Percentiles rank a stretch among this genome's conserved stretches.
phyloP scores from a whole-genome alignment of 371 early-diverging fungal genomes.

The Cokeromyces recurvatus region DNA sequence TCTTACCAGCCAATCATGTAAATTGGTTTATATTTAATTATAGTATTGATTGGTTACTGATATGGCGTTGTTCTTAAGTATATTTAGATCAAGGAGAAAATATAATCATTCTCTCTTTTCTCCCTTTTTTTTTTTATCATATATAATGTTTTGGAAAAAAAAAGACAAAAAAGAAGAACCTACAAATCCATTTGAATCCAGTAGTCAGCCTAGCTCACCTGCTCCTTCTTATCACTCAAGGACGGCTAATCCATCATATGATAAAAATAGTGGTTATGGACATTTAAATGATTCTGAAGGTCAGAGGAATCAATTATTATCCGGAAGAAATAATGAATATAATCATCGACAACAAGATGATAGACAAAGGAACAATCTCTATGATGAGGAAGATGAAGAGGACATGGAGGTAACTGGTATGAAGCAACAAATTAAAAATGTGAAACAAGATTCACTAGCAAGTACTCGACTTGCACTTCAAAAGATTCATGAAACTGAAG shows the following conservation, averaged over 20 bases:
- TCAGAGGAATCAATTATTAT: conserved; percentile 14
- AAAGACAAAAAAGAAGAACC: conserved; percentile 22
- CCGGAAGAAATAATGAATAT: background rate
- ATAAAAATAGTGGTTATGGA: conserved; percentile 2
- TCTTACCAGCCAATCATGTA: too few relatives aligned
- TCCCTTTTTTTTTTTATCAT: background rate
- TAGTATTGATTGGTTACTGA: too few relatives aligned
- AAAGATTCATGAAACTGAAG: conserved; percentile 63
- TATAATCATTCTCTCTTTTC: too few relatives aligned
- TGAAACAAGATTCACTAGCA: conserved; percentile 69
- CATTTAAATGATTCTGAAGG: conserved; percentile 1
- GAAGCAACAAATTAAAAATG: conserved; percentile 58
- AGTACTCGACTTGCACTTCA: conserved; percentile 70
- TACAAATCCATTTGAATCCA: conserved; percentile 19
- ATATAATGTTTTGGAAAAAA: conserved; percentile 26
- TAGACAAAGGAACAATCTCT: background rate
- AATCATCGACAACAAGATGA: background rate
- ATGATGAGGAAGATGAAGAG: conserved; percentile 35
- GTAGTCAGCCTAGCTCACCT: conserved; percentile 17
- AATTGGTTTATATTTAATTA: too few relatives aligned
- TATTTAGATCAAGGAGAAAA: too few relatives aligned
- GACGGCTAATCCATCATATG: conserved; percentile 13
- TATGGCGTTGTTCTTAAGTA: too few relatives aligned
- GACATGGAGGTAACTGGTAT: conserved; percentile 61
- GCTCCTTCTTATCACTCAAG: conserved; percentile 20